Percentiles rank a stretch among this genome's conserved stretches.
These are phyloP conservation scores for Scheffersomyces lignicola DNA, from an alignment of 1,139 yeast genomes.

Conservation along the genomic window DNA sequence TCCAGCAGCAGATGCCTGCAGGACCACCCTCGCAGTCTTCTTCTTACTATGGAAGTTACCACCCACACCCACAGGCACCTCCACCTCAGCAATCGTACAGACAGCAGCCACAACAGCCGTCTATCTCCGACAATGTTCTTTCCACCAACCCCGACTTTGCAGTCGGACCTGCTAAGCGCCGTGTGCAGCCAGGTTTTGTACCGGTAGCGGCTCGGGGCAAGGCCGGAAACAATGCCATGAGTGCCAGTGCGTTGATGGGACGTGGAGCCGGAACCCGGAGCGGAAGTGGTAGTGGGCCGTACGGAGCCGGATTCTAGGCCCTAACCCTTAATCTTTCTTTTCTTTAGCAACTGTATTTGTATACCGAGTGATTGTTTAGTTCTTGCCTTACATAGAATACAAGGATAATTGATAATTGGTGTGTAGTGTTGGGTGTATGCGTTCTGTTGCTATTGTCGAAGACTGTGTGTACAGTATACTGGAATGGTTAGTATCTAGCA, in stretches of 20 bases:
- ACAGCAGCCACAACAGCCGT: slow-evolving; percentile 17
- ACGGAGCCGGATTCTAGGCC: slow-evolving; percentile 13
- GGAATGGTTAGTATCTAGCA: too few relatives aligned
- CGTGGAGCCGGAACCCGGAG: slow-evolving; percentile 13
- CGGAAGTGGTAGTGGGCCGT: slow-evolving; percentile 19
- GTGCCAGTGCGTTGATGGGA: slow-evolving; percentile 14
- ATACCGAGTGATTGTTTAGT: too few relatives aligned
- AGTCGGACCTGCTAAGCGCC: slow-evolving; percentile 28
- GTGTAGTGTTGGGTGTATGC: too few relatives aligned
- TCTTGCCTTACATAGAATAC: too few relatives aligned
- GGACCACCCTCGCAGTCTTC: slow-evolving; percentile 16
- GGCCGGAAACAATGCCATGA: slow-evolving; percentile 13
- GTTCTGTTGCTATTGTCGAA: too few relatives aligned
- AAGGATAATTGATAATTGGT: too few relatives aligned
- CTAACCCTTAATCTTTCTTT: too few relatives aligned
- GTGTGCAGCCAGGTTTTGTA: slow-evolving; percentile 20
- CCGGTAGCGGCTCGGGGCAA: slow-evolving; percentile 19
- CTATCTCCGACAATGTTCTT: slow-evolving; percentile 50
- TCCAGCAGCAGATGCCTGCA: slow-evolving; percentile 15
- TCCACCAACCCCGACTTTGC: slow-evolving; percentile 55
- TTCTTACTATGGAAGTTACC: slow-evolving; percentile 13
- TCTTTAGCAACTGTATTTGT: too few relatives aligned
- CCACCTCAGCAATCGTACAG: slow-evolving; percentile 12
- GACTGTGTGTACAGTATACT: too few relatives aligned
- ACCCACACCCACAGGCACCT: slow-evolving; percentile 9